Conservation (phyloP, 1,139 yeast genomes). For the Pichia norvegensis region DNA sequence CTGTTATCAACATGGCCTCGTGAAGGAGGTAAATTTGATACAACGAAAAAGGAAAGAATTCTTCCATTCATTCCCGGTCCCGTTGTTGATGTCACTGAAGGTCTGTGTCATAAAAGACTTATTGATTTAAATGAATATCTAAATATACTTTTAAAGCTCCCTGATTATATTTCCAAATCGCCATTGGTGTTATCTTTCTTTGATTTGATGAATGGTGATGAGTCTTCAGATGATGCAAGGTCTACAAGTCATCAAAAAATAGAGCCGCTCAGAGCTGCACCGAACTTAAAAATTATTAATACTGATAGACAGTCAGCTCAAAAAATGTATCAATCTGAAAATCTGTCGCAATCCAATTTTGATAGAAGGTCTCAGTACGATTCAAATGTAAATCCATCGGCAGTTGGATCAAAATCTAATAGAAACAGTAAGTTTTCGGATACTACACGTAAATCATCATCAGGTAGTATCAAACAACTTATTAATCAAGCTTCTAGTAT, state of each 20-base stretch:
- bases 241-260: slow-evolving; percentile 14
- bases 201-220: slow-evolving; percentile 60
- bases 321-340: slow-evolving; percentile 8
- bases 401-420: not conserved
- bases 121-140: slow-evolving; percentile 82
- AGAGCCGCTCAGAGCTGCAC: slow-evolving; percentile 25
- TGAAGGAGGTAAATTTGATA: slow-evolving; percentile 79
- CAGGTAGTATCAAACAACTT: not conserved
- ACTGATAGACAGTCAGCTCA: slow-evolving; percentile 9
- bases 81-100: slow-evolving; percentile 81
- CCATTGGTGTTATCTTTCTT: slow-evolving; percentile 66
- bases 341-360: slow-evolving; percentile 26
- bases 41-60: slow-evolving; percentile 52
- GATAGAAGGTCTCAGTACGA: slow-evolving; percentile 29
- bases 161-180: slow-evolving; percentile 66
- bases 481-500: not conserved
- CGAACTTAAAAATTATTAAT: slow-evolving; percentile 24
- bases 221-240: slow-evolving; percentile 16
- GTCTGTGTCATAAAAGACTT: slow-evolving; percentile 76
- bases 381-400: not conserved
- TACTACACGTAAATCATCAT: not conserved
- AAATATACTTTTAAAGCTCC: slow-evolving; percentile 64
- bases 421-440: slow-evolving; percentile 11
- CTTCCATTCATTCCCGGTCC: slow-evolving; percentile 98
- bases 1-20: slow-evolving; percentile 78